These are phyloP conservation scores for Hansenula sp. DNA, from an alignment of 1,139 yeast species.

Conservation along the genomic window DNA sequence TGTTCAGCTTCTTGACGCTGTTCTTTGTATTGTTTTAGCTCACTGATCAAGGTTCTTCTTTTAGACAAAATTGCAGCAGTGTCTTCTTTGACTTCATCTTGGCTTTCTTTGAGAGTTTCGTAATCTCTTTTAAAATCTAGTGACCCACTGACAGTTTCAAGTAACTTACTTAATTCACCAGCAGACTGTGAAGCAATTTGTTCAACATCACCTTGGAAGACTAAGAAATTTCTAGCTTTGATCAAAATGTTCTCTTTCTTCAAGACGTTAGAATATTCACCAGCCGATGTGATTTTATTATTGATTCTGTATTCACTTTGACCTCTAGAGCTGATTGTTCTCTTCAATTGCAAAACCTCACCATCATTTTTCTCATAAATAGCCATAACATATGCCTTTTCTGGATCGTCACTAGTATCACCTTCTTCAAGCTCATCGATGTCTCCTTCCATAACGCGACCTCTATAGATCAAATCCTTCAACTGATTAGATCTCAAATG, in stretches of 20 bases:
- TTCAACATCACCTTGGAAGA: slow-evolving; percentile 97
- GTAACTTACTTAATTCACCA: slow-evolving; percentile 61
- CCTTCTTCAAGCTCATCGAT: slow-evolving; percentile 19
- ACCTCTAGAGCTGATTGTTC: slow-evolving; percentile 55
- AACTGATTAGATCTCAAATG: slow-evolving; percentile 75
- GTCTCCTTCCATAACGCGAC: slow-evolving; percentile 33
- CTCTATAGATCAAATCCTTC: slow-evolving; percentile 79
- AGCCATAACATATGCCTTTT: slow-evolving; percentile 77
- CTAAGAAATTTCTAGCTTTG: slow-evolving; percentile 87
- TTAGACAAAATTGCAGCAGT: slow-evolving; percentile 66
- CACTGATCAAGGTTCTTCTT: slow-evolving; percentile 70
- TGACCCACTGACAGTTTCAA: slow-evolving; percentile 87
- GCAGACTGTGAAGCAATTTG: slow-evolving; percentile 89
- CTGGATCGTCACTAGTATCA: slow-evolving; percentile 39
- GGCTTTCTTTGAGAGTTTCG: slow-evolving; percentile 61
- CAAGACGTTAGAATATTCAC: slow-evolving; percentile 61
- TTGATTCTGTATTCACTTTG: slow-evolving; percentile 69
- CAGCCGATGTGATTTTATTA: slow-evolving; percentile 55
- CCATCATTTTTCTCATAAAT: slow-evolving; percentile 65
- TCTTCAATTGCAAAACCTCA: slow-evolving; percentile 45
- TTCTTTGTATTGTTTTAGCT: slow-evolving; percentile 74
- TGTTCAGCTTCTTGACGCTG: slow-evolving; percentile 72
- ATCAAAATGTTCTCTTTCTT: slow-evolving; percentile 82
- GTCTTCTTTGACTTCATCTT: slow-evolving; percentile 62
- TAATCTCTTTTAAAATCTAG: slow-evolving; percentile 63